Conservation (phyloP, 1,284 basidiomycete genomes). For the Cryptococcus sp. region DNA sequence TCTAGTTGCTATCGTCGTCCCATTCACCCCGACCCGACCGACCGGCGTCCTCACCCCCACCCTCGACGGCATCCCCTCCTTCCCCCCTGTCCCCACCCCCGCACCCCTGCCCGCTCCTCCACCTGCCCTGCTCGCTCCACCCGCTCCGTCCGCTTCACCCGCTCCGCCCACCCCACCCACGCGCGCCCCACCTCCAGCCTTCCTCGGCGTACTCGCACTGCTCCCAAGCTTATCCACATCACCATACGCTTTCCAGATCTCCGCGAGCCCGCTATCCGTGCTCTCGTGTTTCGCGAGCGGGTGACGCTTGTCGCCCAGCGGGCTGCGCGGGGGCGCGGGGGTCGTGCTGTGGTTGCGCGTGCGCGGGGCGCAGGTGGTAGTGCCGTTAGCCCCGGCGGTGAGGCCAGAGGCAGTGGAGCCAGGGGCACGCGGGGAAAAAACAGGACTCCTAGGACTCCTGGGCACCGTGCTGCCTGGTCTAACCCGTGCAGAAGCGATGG, state of each 20-base stretch:
- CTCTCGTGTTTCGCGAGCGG: conserved; percentile 29
- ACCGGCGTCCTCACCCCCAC: background rate
- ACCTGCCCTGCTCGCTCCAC: no score
- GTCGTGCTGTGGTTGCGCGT: background rate
- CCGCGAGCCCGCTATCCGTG: conserved; percentile 14
- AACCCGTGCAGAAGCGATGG: background rate
- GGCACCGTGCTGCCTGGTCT: background rate
- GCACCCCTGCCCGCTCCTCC: no score
- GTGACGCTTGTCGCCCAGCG: conserved; percentile 13
- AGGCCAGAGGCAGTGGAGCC: background rate
- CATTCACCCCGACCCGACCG: background rate
- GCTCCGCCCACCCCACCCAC: background rate
- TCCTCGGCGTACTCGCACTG: conserved; percentile 3
- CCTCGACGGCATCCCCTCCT: background rate
- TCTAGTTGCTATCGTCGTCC: background rate
- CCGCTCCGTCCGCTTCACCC: no score
- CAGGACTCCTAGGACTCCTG: background rate
- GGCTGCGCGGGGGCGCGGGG: background rate
- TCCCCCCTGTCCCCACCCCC: background rate
- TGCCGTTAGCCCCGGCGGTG: background rate
- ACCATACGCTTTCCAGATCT: conserved; percentile 16
- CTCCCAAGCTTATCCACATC: conserved; percentile 6
- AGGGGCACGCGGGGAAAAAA: background rate
- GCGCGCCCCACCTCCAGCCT: background rate
- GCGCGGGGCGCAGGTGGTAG: background rate